These are phyloP conservation scores for Cryptococcus floricola DNA, from an alignment of 1,284 basidiomycete genomes.

Conservation along the genomic window DNA sequence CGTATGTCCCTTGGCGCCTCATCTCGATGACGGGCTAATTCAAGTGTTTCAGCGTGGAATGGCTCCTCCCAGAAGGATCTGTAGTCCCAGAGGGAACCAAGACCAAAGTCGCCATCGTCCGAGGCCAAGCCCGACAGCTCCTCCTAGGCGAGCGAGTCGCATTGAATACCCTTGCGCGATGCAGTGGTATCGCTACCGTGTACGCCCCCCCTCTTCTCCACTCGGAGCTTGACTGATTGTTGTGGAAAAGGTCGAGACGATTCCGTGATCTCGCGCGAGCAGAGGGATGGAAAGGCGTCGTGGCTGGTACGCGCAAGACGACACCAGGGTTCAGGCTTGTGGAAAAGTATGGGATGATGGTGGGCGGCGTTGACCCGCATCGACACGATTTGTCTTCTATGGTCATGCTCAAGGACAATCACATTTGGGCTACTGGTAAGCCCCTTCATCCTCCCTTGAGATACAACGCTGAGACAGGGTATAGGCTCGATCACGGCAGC, in stretches of 20 bases:
- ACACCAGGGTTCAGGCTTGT: conserved; percentile 97
- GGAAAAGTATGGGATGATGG: conserved; percentile 98
- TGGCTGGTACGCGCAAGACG: conserved; percentile 96
- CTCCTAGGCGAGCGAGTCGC: conserved; percentile 94
- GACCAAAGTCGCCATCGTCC: conserved; percentile 87
- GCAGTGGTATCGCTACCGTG: conserved; percentile 95
- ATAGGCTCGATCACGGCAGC: conserved; percentile 83
- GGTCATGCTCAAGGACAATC: conserved; percentile 99
- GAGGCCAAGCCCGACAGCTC: conserved; percentile 79
- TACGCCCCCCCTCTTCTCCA: conserved; percentile 49
- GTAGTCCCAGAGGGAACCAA: conserved; percentile 61
- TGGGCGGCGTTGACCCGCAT: conserved; percentile 94
- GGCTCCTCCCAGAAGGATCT: conserved; percentile 84
- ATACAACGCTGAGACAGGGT: neutral
- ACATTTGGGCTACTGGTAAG: conserved; percentile 92
- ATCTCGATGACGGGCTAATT: neutral
- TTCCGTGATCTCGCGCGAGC: conserved; percentile 75
- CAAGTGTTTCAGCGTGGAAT: conserved; percentile 67
- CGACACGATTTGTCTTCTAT: conserved; percentile 95
- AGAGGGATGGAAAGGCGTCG: conserved; percentile 78
- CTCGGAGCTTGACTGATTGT: neutral
- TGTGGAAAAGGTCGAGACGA: conserved; percentile 49
- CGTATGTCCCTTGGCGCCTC: conserved; percentile 57
- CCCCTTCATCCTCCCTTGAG: conserved; percentile 3
- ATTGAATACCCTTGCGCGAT: conserved; percentile 88